Evolutionary conservation across 2,329 filamentous ascomycete genomes (phyloP).

Genomic region (Colletotrichum sp.): DNA sequence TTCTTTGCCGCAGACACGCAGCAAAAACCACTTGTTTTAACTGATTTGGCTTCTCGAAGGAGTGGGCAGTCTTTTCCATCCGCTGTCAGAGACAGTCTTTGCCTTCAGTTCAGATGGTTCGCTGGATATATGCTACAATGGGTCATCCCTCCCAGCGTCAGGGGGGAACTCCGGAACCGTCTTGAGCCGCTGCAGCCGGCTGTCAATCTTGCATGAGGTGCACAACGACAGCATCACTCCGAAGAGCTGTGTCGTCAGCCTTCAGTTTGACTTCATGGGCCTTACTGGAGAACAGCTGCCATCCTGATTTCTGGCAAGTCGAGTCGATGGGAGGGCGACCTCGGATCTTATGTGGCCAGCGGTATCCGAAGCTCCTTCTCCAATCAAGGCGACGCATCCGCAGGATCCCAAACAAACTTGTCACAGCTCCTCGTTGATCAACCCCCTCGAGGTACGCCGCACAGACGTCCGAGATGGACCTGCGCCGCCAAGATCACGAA

Average conservation of each 20-base stretch:
- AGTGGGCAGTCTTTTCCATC: neutral
- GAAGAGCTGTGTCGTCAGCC: neutral
- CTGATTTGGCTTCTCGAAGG: neutral
- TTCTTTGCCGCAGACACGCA: neutral
- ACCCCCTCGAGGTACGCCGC: neutral
- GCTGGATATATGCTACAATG: neutral
- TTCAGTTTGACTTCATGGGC: neutral
- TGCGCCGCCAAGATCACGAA: neutral
- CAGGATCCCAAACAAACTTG: slow-evolving; percentile 19
- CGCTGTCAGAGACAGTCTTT: neutral
- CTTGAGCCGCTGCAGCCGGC: slow-evolving; percentile 1
- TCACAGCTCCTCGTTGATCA: slow-evolving; percentile 16
- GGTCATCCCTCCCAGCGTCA: slow-evolving; percentile 1
- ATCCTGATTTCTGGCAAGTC: neutral
- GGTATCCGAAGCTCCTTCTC: neutral
- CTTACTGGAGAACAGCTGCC: neutral
- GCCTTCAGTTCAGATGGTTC: neutral
- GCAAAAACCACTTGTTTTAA: neutral
- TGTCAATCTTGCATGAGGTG: slow-evolving; percentile 15
- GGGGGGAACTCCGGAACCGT: neutral
- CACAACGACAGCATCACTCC: neutral
- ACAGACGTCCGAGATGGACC: neutral
- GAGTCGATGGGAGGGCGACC: neutral
- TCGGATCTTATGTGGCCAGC: neutral
- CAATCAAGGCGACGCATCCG: slow-evolving; percentile 2